Evolutionary conservation across 2,329 filamentous ascomycete species (phyloP), one percentile per base, ranked within the genome.

Genomic region (Clarireedia hainanense): DNA sequence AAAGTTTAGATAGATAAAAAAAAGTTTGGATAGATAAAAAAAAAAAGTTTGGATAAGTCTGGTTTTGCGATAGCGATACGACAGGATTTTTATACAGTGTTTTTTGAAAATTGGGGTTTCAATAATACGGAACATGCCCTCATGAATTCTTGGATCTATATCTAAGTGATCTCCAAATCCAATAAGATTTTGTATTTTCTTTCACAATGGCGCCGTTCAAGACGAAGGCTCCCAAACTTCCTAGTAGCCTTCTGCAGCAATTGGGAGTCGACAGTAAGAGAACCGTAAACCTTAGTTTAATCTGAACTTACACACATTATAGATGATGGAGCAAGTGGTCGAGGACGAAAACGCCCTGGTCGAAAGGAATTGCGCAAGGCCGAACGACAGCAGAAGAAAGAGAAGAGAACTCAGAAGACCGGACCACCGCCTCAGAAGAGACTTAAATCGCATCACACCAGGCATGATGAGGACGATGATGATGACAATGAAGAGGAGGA

Each of bases 171-270:
- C 37, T 15, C 14, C 4, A 27, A 23, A 36, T 17, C 17, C 3
- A 10, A 37, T 20, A 4, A 6, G 17, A 27, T 37, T n/a, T 20
- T 12, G 20, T 23, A 6, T 50, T 36, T 40, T 27, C 15, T 30
- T 45, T 37, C 5, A 50, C 20, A 53, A 67, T 67, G 64, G 56
- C 63, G n/a, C 63, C 62, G 37, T 60, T 59, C 50, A 60, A 59
- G 39, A 68, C 68, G 34, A 73, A 70, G 50, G 70, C 69, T 52
- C 68, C 77, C 17, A 69, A 72, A 45, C 66, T 79, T 5, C 76
- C 76, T 2, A 69, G 69, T 26, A 65, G 69, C 36, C 64, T 80
- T 6, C 68, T 79, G 37, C 72, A 73, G 52, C 70, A 78, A 62
- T 64, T 80, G 17, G 74, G 70, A 17, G 65, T 65, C 20, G 64